Evolutionary conservation across 768 basidiomycete genomes (phyloP), one percentile per base, ranked within the genome.

Genomic region (Lactarius indigo): DNA sequence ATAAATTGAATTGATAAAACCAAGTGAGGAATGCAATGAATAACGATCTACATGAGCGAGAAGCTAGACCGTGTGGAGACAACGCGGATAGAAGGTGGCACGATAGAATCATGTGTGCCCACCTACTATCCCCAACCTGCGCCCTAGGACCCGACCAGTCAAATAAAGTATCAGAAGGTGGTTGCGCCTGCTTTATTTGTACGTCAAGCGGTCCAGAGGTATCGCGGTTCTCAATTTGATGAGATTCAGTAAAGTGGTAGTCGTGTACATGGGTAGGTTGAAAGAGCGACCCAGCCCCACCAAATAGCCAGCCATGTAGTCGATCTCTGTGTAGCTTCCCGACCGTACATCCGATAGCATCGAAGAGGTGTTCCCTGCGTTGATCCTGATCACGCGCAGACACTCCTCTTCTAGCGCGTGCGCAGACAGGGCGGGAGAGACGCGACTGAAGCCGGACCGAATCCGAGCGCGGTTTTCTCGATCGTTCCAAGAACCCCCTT

Each of bases 291-390:
- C 96, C 9, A 94, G 77, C 9, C 78, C 76, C 33, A 87, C 73
- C 58, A 98, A 75, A 74, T 94, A 92, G 5, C 96, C 95, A 66
- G 92, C 94, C 72, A 97, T 80, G 72, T 79, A 91, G 20, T 89
- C 84, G 28, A 98, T 83, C 78, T 98, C 95, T 0, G 94, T 95
- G 6, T 73, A 68, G 60, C 79, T 78, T 52, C 88, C 87, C 37
- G 77, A 76, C 69, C 81, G 82, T 33, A 96, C 75, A 73, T 96
- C 94, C 18, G 79, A 74, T 20, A 94, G 79, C 85, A 94, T 97
- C 18, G 90, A 92, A 7, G 93, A 94, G 60, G 87, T 83, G 73
- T 95, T 94, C 17, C 78, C 77, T 50, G 76, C 78, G 4, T 92
- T 96, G 28, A 78, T 62, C 10, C 79, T 68, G 18, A 86, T 83